These are phyloP conservation scores for Hordeum marinum DNA, from an alignment of 176 grass and related monocot genomes.

Conservation along the genomic window DNA sequence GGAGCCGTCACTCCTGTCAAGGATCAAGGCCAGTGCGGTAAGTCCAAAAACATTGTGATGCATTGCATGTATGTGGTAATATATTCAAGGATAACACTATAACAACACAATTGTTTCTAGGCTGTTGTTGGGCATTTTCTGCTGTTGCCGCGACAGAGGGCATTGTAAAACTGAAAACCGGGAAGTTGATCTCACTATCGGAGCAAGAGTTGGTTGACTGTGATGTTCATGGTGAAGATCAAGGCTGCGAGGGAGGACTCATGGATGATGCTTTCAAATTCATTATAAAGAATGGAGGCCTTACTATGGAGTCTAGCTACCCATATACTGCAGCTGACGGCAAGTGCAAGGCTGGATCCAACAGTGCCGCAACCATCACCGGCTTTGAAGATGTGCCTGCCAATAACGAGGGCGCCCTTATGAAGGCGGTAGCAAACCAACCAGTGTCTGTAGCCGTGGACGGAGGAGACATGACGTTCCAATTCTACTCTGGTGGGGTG, in stretches of 20 bases:
- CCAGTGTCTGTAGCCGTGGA: constrained; percentile 37
- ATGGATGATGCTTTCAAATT: constrained; percentile 49
- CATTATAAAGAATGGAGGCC: background rate
- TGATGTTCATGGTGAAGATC: constrained; percentile 24
- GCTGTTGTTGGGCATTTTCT: constrained; percentile 43
- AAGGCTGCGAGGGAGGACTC: constrained; percentile 39
- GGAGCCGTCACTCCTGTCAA: constrained; percentile 9
- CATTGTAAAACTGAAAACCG: constrained; percentile 31
- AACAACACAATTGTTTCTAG: background rate
- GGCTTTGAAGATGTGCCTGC: constrained; percentile 33
- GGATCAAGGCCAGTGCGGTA: constrained; percentile 18
- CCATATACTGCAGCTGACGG: constrained; percentile 19
- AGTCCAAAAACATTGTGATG: background rate
- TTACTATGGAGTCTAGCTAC: constrained; percentile 14
- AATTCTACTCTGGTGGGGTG: constrained; percentile 41
- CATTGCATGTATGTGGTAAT: background rate
- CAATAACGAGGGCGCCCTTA: constrained; percentile 32
- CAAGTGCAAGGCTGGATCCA: constrained; percentile 16
- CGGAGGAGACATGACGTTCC: constrained; percentile 27
- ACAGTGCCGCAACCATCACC: constrained; percentile 1
- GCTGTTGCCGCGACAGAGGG: constrained; percentile 28
- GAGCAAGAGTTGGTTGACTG: constrained; percentile 53
- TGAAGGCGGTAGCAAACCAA: constrained; percentile 37
- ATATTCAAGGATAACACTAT: background rate
- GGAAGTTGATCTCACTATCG: constrained; percentile 34